These are phyloP conservation scores for Phlyctochytrium arcticum DNA, from an alignment of 192 early-diverging fungal genomes.

Conservation along the genomic window DNA sequence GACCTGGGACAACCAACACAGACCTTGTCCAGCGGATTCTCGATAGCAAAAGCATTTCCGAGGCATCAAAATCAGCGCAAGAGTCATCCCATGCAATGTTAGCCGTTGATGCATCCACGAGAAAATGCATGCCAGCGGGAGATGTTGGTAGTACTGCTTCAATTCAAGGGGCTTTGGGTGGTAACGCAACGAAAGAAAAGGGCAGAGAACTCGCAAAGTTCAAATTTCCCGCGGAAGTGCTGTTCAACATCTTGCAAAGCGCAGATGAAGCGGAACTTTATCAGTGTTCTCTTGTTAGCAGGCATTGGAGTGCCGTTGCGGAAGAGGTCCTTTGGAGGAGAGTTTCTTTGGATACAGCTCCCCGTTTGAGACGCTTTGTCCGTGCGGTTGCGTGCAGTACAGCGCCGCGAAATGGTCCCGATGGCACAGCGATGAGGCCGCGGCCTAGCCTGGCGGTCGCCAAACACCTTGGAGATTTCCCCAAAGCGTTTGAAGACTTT, in stretches of 20 bases:
- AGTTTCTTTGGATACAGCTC: slow-evolving; percentile 9
- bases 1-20: background rate
- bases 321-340: slow-evolving; percentile 12
- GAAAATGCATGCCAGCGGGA: background rate
- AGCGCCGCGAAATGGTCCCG: background rate
- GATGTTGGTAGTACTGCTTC: no score
- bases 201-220: background rate
- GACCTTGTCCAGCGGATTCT: background rate
- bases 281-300: slow-evolving; percentile 11
- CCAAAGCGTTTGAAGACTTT: background rate
- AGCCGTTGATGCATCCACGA: background rate
- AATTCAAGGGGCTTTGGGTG: no score
- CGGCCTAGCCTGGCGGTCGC: background rate
- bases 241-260: slow-evolving; percentile 20
- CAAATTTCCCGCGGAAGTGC: slow-evolving; percentile 21
- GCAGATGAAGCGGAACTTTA: slow-evolving; percentile 15
- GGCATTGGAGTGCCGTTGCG: slow-evolving; percentile 16
- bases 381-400: slow-evolving; percentile 20
- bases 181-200: background rate
- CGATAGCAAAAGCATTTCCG: background rate
- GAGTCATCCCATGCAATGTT: background rate
- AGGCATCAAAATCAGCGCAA: background rate
- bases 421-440: background rate
- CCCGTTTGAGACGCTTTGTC: slow-evolving; percentile 13
- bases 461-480: slow-evolving; percentile 7